A percentile compares a stretch with the other conserved stretches of the same genome.
phyloP scores from a whole-genome alignment of 2,329 filamentous ascomycete genomes.

The Aspergillus intermedius region DNA sequence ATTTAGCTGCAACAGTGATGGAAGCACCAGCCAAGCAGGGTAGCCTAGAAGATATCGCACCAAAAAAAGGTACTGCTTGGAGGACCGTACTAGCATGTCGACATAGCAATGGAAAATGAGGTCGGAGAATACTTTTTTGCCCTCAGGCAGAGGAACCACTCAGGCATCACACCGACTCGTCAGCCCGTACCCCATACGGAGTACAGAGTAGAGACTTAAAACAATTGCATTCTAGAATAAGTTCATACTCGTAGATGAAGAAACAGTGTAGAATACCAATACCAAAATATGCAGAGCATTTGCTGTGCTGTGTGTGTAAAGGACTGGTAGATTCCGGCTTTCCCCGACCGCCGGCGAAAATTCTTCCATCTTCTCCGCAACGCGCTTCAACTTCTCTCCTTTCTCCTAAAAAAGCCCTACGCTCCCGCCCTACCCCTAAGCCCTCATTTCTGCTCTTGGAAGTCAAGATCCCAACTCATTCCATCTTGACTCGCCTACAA shows the following conservation, averaged over 20 bases:
- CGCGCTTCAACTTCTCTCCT: conserved; percentile 13
- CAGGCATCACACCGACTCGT: too few relatives aligned
- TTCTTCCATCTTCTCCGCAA: conserved; percentile 11
- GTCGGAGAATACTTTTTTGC: too few relatives aligned
- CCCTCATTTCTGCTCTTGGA: conserved; percentile 44
- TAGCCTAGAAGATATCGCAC: neutral
- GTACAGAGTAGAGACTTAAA: too few relatives aligned
- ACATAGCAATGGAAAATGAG: too few relatives aligned
- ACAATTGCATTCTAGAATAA: too few relatives aligned
- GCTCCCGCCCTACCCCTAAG: conserved; percentile 43
- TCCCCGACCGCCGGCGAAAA: conserved; percentile 14
- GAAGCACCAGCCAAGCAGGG: too few relatives aligned
- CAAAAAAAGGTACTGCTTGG: neutral
- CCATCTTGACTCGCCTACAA: conserved; percentile 18
- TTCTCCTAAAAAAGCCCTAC: conserved; percentile 30
- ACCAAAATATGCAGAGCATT: neutral
- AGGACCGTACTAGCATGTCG: too few relatives aligned
- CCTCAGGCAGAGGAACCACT: too few relatives aligned
- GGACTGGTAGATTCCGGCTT: neutral
- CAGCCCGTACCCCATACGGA: too few relatives aligned
- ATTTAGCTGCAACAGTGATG: too few relatives aligned
- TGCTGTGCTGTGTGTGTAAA: neutral
- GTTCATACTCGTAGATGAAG: neutral
- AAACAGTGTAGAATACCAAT: neutral
- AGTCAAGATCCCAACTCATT: conserved; percentile 22